Conservation (phyloP, 2,329 filamentous ascomycete genomes). For the Pseudogymnoascus sp. region DNA sequence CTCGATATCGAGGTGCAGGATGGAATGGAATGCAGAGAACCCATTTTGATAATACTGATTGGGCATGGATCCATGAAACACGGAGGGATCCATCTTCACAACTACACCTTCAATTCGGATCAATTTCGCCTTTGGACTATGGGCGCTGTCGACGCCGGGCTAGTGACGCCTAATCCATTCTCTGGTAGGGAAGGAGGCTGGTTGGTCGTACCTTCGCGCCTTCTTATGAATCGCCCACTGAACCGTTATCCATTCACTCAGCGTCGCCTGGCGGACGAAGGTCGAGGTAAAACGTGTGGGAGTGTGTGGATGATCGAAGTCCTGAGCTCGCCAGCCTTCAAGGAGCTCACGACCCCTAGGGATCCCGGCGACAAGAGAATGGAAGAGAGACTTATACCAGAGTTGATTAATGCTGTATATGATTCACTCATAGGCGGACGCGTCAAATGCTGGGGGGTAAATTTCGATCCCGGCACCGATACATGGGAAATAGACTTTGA, state of each 20-base stretch:
- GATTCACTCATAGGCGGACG: not conserved
- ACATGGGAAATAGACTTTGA: not conserved
- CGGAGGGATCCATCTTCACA: conserved; percentile 3
- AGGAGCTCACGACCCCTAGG: not conserved
- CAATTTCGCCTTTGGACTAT: not conserved
- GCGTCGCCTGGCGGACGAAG: not conserved
- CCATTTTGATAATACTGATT: not conserved
- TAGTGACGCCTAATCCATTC: not conserved
- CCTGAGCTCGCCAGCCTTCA: not conserved
- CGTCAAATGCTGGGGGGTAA: not conserved
- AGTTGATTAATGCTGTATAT: not conserved
- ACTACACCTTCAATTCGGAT: not conserved
- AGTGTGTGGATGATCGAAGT: not conserved
- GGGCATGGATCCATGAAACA: not conserved
- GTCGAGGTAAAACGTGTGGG: not conserved
- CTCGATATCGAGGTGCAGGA: not conserved
- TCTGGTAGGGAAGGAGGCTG: conserved; percentile 1
- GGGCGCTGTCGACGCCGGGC: not conserved
- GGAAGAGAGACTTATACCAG: not conserved
- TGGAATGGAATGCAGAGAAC: not conserved
- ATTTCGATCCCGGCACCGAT: not conserved
- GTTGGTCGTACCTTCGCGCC: not conserved
- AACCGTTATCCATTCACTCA: not conserved
- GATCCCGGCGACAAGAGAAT: not conserved
- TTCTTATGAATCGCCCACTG: not conserved